A percentile compares a stretch with the other conserved stretches of the same genome.
Evolutionary conservation across 148 eudicot genomes (phyloP).

Genomic region (Euryodendron excelsum): DNA sequence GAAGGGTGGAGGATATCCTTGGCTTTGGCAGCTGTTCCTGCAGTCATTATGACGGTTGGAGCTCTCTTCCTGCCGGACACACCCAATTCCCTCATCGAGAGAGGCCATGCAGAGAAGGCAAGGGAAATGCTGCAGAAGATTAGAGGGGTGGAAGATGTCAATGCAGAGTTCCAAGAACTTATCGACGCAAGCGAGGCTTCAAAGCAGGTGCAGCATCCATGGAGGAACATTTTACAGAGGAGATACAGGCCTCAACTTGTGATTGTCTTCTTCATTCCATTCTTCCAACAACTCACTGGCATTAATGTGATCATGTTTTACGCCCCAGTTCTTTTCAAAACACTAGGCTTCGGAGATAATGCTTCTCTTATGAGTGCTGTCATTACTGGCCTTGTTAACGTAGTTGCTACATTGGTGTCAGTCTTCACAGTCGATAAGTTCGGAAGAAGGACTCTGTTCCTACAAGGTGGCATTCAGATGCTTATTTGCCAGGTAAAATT

Average conservation of each 20-base stretch:
- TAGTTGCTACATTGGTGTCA: conserved; percentile 23
- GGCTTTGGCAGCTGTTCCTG: conserved; percentile 32
- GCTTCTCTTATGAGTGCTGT: conserved; percentile 38
- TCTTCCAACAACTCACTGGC: conserved; percentile 44
- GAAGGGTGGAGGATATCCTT: conserved; percentile 34
- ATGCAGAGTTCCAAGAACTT: conserved; percentile 31
- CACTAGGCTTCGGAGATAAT: conserved; percentile 32
- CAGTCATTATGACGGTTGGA: conserved; percentile 25
- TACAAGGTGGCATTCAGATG: conserved; percentile 42
- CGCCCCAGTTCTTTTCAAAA: conserved; percentile 39
- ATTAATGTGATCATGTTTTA: conserved; percentile 47
- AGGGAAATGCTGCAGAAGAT: conserved; percentile 24
- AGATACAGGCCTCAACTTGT: conserved; percentile 35
- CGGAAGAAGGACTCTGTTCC: conserved; percentile 30
- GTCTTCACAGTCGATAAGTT: conserved; percentile 26
- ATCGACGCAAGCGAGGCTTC: conserved; percentile 25
- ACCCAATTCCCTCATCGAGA: conserved; percentile 35
- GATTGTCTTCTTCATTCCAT: conserved; percentile 25
- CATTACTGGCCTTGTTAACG: conserved; percentile 29
- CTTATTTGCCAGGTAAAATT: conserved; percentile 22
- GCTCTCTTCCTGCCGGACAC: conserved; percentile 31
- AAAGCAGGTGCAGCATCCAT: conserved; percentile 27
- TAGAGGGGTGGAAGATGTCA: conserved; percentile 29
- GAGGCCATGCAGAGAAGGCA: conserved; percentile 25
- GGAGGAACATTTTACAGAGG: conserved; percentile 19